A percentile compares a stretch with the other conserved stretches of the same genome.
phyloP scores from a whole-genome alignment of 306 rosid genomes.

The Castanea mollissima region DNA sequence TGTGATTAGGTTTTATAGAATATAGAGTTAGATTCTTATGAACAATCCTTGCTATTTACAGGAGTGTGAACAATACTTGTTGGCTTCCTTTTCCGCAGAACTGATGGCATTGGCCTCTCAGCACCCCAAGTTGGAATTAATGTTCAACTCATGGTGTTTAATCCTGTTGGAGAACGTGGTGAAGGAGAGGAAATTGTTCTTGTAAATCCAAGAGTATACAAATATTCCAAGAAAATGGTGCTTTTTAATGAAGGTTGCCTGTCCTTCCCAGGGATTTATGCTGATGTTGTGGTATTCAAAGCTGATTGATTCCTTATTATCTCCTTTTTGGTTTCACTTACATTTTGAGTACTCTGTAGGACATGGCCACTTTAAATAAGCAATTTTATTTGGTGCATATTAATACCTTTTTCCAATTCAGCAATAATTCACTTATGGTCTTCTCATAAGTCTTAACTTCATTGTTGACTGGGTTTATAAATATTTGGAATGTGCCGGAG shows the following conservation, averaged over 20 bases:
- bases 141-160: constrained; percentile 92
- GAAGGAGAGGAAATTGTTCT: constrained; percentile 95
- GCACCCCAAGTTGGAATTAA: constrained; percentile 96
- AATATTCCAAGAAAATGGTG: constrained; percentile 65
- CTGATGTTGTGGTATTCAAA: constrained; percentile 57
- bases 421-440: background rate
- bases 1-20: background rate
- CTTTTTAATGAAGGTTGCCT: constrained; percentile 78
- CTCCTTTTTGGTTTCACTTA: background rate
- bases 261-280: constrained; percentile 77
- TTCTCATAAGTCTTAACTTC: background rate
- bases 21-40: constrained; percentile 18
- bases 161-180: constrained; percentile 78
- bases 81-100: constrained; percentile 66
- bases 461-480: background rate
- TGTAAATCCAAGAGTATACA: constrained; percentile 78
- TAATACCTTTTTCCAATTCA: background rate
- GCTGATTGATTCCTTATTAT: constrained; percentile 4
- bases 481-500: background rate
- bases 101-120: constrained; percentile 94
- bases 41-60: constrained; percentile 32
- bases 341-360: constrained; percentile 8
- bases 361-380: constrained; percentile 9
- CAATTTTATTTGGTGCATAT: constrained; percentile 9
- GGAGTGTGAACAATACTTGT: constrained; percentile 44